Conservation (phyloP, 73 alveolate genomes). For the Stentor roeselii region DNA sequence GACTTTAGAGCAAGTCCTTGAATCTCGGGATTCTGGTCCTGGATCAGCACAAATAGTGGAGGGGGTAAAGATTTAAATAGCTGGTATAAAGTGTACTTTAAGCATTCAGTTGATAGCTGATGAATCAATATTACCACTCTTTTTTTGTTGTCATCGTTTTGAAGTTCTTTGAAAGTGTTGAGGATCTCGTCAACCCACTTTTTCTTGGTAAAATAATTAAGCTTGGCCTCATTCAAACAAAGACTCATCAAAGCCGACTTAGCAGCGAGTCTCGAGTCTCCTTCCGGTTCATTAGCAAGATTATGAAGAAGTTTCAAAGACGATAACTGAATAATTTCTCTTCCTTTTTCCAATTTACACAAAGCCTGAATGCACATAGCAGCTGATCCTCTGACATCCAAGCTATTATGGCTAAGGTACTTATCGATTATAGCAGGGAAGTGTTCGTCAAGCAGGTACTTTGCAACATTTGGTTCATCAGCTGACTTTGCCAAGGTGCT, state of each 20-base stretch:
- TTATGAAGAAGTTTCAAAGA: not conserved
- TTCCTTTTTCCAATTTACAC: constrained; percentile 15
- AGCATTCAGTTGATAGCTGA: constrained; percentile 19
- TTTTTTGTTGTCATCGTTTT: not conserved
- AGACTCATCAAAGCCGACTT: not conserved
- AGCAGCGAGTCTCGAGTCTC: not conserved
- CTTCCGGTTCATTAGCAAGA: not conserved
- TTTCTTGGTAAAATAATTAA: not conserved
- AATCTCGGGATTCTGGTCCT: not conserved
- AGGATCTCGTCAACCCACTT: not conserved
- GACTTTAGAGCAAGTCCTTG: not conserved
- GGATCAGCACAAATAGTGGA: not conserved
- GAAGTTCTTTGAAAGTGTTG: not conserved
- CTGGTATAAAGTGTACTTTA: constrained; percentile 1
- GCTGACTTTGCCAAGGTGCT: not conserved
- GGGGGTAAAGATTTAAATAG: not conserved
- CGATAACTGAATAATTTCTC: not conserved
- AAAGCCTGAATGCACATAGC: not conserved
- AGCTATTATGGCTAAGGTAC: not conserved
- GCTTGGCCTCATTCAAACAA: constrained; percentile 8
- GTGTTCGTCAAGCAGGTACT: not conserved
- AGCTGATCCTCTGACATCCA: not conserved
- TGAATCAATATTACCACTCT: not conserved
- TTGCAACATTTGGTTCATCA: constrained; percentile 20
- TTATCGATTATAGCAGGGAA: not conserved